Conservation (phyloP, 192 early-diverging fungal species). For the Coemansia sp. region DNA sequence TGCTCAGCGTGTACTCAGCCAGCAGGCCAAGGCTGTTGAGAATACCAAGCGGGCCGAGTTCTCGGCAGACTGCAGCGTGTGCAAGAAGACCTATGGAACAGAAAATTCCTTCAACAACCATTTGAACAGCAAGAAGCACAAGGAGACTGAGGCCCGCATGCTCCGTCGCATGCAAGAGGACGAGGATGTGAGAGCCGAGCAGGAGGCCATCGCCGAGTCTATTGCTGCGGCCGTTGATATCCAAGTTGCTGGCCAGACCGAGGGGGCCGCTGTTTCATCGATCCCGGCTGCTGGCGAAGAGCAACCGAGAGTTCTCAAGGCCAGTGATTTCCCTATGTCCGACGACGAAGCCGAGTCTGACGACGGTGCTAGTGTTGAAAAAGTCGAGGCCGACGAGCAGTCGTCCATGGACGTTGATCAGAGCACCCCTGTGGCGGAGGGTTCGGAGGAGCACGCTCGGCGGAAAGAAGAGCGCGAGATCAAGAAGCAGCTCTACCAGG, state of each 20-base stretch:
- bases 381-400: background rate
- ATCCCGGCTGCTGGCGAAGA: slow-evolving; percentile 8
- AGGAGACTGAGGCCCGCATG: slow-evolving; percentile 68
- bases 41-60: slow-evolving; percentile 44
- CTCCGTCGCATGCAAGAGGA: slow-evolving; percentile 39
- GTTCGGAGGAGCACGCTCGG: slow-evolving; percentile 27
- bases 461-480: slow-evolving; percentile 46
- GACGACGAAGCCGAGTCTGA: slow-evolving; percentile 42
- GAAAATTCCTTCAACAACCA: slow-evolving; percentile 91
- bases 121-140: slow-evolving; percentile 92
- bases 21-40: slow-evolving; percentile 57
- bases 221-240: slow-evolving; percentile 13
- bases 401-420: slow-evolving; percentile 14
- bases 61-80: slow-evolving; percentile 53
- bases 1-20: slow-evolving; percentile 68
- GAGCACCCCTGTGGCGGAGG: background rate
- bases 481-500: slow-evolving; percentile 42
- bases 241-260: background rate
- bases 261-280: background rate
- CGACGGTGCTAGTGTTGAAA: slow-evolving; percentile 13
- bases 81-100: slow-evolving; percentile 70
- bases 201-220: slow-evolving; percentile 43
- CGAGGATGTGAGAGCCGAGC: slow-evolving; percentile 38
- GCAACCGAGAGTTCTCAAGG: slow-evolving; percentile 21
- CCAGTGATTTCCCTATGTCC: slow-evolving; percentile 42